phyloP scores from a whole-genome alignment of 2,329 filamentous ascomycete species.

The Tolypocladium ovalisporum region DNA sequence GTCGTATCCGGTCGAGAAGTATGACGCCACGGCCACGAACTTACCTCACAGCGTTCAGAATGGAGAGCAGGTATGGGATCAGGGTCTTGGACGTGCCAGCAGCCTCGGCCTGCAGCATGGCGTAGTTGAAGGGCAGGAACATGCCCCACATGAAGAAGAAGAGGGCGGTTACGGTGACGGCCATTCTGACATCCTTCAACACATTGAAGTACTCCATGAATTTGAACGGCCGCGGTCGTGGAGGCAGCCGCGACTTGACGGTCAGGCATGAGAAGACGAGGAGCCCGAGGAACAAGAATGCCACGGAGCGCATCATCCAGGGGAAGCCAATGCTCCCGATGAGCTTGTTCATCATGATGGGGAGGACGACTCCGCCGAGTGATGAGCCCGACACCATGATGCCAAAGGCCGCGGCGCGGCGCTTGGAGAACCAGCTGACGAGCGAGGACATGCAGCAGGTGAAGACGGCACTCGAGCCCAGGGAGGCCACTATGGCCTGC shows the following conservation, averaged over 20 bases:
- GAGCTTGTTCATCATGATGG: constrained; percentile 49
- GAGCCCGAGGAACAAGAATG: constrained; percentile 31
- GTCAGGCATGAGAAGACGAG: constrained; percentile 23
- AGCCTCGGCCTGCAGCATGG: constrained; percentile 34
- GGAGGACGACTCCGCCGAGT: constrained; percentile 44
- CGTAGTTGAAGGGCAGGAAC: constrained; percentile 44
- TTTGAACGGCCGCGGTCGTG: constrained; percentile 32
- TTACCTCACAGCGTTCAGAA: constrained; percentile 45
- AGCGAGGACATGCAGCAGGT: constrained; percentile 29
- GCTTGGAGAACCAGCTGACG: constrained; percentile 40
- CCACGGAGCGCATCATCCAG: constrained; percentile 37
- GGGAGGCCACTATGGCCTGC: constrained; percentile 26
- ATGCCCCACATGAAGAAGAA: constrained; percentile 47
- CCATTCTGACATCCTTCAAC: constrained; percentile 33
- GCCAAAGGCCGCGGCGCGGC: constrained; percentile 41
- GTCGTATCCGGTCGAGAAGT: neutral
- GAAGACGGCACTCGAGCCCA: constrained; percentile 33
- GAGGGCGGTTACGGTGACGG: constrained; percentile 29
- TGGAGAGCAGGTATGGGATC: constrained; percentile 37
- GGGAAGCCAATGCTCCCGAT: constrained; percentile 32
- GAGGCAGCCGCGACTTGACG: constrained; percentile 30
- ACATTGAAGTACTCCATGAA: constrained; percentile 33
- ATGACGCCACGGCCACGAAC: constrained; percentile 2
- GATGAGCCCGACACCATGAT: constrained; percentile 42
- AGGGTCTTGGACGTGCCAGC: constrained; percentile 30